phyloP scores from a whole-genome alignment of 495 filamentous ascomycete species.

The Durotheca rogersii region DNA sequence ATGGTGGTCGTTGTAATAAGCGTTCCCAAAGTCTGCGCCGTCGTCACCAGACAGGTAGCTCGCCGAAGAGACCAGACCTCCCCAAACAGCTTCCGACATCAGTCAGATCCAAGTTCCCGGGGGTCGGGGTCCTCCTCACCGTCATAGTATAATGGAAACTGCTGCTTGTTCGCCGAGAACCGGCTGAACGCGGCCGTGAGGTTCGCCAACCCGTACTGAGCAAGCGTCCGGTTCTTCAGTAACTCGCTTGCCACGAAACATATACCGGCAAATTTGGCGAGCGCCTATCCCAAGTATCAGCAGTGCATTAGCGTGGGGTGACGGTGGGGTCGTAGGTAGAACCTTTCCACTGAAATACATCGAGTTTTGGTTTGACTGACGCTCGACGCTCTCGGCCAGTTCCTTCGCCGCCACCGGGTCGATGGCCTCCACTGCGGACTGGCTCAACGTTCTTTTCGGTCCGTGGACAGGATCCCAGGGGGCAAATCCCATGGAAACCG shows the following conservation, averaged over 20 bases:
- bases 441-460: conserved; percentile 52
- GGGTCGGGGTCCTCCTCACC: conserved; percentile 43
- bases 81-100: conserved; percentile 61
- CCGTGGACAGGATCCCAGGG: conserved; percentile 67
- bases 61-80: conserved; percentile 79
- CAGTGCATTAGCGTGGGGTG: neutral
- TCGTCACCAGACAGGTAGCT: conserved; percentile 72
- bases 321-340: conserved; percentile 2
- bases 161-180: conserved; percentile 75
- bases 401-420: conserved; percentile 61
- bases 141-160: conserved; percentile 79
- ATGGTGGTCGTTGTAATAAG: conserved; percentile 93
- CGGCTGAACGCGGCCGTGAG: conserved; percentile 75
- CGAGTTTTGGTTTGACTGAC: conserved; percentile 74
- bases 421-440: conserved; percentile 55
- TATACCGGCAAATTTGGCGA: conserved; percentile 82
- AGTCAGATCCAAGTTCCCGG: conserved; percentile 7
- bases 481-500: conserved; percentile 68
- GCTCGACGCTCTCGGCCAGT: conserved; percentile 66
- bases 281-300: conserved; percentile 51
- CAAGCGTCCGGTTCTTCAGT: conserved; percentile 58
- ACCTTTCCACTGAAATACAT: conserved; percentile 96
- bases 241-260: conserved; percentile 69
- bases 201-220: conserved; percentile 60
- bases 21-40: conserved; percentile 77